A percentile compares a stretch with the other conserved stretches of the same genome.
Evolutionary conservation across 1,139 yeast genomes (phyloP).

Genomic region (Candida glucosophila): DNA sequence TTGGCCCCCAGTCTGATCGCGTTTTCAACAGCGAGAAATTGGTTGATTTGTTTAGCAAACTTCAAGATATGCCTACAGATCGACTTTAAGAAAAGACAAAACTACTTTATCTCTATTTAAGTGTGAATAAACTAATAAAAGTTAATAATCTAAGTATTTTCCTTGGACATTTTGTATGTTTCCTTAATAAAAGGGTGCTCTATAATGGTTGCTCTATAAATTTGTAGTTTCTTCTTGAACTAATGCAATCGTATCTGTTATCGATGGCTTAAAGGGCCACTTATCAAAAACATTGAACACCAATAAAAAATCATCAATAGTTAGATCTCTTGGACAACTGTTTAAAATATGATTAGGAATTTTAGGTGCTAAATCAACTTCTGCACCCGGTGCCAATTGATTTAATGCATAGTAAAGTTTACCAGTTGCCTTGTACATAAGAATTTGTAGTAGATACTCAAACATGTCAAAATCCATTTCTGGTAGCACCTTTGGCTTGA

Average conservation of each 20-base stretch:
- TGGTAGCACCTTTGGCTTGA: conserved; percentile 38
- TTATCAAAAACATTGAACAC: conserved; percentile 45
- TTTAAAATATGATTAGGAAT: conserved; percentile 30
- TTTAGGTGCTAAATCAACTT: conserved; percentile 41
- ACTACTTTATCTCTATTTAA: too few species aligned
- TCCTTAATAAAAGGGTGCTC: too few species aligned
- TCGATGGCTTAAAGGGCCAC: conserved; percentile 84
- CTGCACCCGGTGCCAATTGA: conserved; percentile 77
- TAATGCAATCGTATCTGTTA: conserved; percentile 9
- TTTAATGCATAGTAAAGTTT: conserved; percentile 36
- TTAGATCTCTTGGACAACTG: conserved; percentile 41
- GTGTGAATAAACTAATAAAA: too few species aligned
- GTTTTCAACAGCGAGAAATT: conserved; percentile 32
- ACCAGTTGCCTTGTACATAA: conserved; percentile 47
- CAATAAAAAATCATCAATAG: conserved; percentile 42
- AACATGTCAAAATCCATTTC: conserved; percentile 45
- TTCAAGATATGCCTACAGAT: conserved; percentile 27
- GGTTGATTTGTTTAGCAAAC: conserved; percentile 31
- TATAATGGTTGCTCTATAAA: conserved; percentile 4
- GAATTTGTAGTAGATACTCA: conserved; percentile 59
- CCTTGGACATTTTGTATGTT: too few species aligned
- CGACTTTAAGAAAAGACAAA: too few species aligned
- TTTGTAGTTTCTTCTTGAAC: conserved; percentile 12
- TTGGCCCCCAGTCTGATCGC: conserved; percentile 32
- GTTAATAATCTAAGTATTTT: too few species aligned